A percentile compares a stretch with the other conserved stretches of the same genome.
Evolutionary conservation across 73 alveolate species (phyloP).

Genomic region (Stentor roeselii): DNA sequence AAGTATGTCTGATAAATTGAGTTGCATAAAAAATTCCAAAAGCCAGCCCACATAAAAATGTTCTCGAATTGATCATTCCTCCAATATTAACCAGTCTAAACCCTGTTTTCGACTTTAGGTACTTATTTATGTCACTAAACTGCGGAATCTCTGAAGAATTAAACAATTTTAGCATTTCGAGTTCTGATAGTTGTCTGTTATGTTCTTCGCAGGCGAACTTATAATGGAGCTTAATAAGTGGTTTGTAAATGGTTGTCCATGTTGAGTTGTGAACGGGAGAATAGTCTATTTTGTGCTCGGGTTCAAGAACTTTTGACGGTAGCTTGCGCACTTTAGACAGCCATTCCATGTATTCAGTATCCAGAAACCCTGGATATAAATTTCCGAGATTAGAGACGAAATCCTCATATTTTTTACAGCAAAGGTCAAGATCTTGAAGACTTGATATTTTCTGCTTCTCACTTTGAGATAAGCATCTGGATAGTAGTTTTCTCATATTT

Average conservation of each 20-base stretch:
- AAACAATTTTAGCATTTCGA: too few relatives aligned
- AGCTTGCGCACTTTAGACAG: background rate
- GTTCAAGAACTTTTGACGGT: background rate
- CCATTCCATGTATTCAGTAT: background rate
- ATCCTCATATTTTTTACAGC: background rate
- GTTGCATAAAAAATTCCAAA: slow-evolving; percentile 52
- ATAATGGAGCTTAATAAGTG: too few relatives aligned
- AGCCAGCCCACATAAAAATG: slow-evolving; percentile 80
- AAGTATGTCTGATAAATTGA: slow-evolving; percentile 53
- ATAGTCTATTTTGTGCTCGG: background rate
- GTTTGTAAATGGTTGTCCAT: too few relatives aligned
- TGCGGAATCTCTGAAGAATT: slow-evolving; percentile 47
- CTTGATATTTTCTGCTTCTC: too few relatives aligned
- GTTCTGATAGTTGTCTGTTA: too few relatives aligned
- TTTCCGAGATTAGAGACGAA: background rate
- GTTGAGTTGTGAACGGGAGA: background rate
- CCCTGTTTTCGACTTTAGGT: slow-evolving; percentile 59
- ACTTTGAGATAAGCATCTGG: too few relatives aligned
- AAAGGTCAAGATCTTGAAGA: background rate
- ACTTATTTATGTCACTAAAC: slow-evolving; percentile 58
- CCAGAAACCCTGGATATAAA: background rate
- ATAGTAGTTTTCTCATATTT: too few relatives aligned
- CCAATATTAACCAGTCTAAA: slow-evolving; percentile 68
- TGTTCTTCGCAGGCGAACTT: too few relatives aligned
- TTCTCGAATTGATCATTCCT: slow-evolving; percentile 72